phyloP scores from a whole-genome alignment of 2,329 filamentous ascomycete species.

The Pseudogymnoascus sp. region DNA sequence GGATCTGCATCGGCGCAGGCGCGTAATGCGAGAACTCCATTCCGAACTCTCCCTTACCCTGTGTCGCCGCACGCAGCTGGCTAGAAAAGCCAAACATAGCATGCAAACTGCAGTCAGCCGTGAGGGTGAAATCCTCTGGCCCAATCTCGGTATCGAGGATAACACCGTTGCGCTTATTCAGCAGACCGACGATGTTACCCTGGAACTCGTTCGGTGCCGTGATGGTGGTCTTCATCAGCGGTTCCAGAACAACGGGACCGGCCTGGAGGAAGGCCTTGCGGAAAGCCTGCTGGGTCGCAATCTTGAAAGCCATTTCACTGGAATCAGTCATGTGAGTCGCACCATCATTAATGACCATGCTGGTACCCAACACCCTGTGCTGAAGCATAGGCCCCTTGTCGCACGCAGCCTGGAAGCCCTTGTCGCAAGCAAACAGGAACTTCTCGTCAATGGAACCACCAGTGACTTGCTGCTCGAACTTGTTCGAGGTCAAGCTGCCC shows the following conservation, averaged over 20 bases:
- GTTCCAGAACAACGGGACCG: constrained; percentile 79
- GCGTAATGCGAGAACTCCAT: constrained; percentile 99
- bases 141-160: constrained; percentile 95
- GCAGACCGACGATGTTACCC: constrained; percentile 83
- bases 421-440: constrained; percentile 87
- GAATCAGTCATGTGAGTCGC: constrained; percentile 97
- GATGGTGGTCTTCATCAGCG: constrained; percentile 96
- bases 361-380: constrained; percentile 81
- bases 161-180: constrained; percentile 94
- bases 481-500: constrained; percentile 63
- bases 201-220: constrained; percentile 97
- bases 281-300: constrained; percentile 93
- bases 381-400: constrained; percentile 84
- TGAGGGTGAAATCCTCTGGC: constrained; percentile 84
- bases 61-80: constrained; percentile 83
- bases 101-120: constrained; percentile 87
- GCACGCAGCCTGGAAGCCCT: constrained; percentile 80
- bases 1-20: constrained; percentile 75
- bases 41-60: constrained; percentile 96
- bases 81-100: constrained; percentile 97
- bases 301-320: constrained; percentile 91
- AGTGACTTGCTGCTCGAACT: constrained; percentile 76
- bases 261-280: constrained; percentile 81
- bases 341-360: constrained; percentile 92
- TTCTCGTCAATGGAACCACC: constrained; percentile 93